A percentile compares a stretch with the other conserved stretches of the same genome.
Conservation (phyloP, 768 basidiomycete genomes). For the Leccinum imitatum region DNA sequence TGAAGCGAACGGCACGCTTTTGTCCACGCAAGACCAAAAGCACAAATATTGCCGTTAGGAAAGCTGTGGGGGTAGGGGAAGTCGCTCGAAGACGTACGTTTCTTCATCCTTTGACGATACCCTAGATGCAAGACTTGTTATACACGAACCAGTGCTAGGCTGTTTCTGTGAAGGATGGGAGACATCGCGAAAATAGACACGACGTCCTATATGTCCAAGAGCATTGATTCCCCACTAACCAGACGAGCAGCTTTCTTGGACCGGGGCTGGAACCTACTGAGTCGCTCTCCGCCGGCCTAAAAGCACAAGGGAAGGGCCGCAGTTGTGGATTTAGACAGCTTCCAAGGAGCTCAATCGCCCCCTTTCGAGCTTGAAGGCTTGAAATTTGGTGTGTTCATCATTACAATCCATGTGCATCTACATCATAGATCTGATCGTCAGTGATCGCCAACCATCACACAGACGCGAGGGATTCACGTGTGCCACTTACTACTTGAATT, state of each 20-base stretch:
- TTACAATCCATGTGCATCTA: neutral
- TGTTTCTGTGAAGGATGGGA: neutral
- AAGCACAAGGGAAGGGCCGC: neutral
- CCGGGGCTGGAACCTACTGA: neutral
- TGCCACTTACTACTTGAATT: too few relatives aligned
- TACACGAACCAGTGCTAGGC: neutral
- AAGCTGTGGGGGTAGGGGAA: too few relatives aligned
- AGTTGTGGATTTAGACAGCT: neutral
- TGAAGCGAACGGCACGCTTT: neutral
- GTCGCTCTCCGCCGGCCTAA: neutral
- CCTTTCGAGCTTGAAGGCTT: neutral
- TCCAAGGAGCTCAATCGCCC: neutral
- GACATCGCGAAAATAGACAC: neutral
- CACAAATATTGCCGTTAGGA: neutral
- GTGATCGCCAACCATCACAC: neutral
- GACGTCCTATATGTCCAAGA: neutral
- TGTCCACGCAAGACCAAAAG: too few relatives aligned
- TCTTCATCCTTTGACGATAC: neutral
- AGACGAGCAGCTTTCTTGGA: neutral
- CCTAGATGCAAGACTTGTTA: neutral
- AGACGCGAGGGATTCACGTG: too few relatives aligned
- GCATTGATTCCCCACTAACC: neutral
- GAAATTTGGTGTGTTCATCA: neutral
- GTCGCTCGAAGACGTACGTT: neutral
- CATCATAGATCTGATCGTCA: conserved; percentile 4